These are phyloP conservation scores for Gaeumannomyces tritici DNA, from an alignment of 2,329 filamentous ascomycete genomes.

Conservation along the genomic window DNA sequence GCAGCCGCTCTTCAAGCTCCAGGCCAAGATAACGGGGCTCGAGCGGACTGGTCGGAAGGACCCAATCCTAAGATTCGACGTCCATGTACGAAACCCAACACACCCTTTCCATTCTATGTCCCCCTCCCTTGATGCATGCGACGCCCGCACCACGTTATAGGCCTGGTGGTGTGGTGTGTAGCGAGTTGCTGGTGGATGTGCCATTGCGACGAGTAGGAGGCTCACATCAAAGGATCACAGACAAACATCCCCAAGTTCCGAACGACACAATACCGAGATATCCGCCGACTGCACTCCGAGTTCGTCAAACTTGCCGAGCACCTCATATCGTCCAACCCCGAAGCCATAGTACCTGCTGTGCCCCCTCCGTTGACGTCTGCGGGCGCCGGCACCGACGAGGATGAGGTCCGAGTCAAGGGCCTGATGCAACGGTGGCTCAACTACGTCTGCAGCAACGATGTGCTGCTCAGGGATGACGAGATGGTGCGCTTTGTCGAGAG, in stretches of 20 bases:
- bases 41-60: conserved; percentile 94
- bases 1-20: conserved; percentile 70
- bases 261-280: conserved; percentile 96
- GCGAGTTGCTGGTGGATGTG: neutral
- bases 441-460: conserved; percentile 82
- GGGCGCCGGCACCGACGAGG: conserved; percentile 91
- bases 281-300: conserved; percentile 88
- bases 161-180: too few relatives aligned
- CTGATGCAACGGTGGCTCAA: conserved; percentile 93
- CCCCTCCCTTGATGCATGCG: conserved; percentile 8
- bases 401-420: conserved; percentile 80
- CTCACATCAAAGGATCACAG: conserved; percentile 33
- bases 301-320: conserved; percentile 96
- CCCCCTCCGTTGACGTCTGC: conserved; percentile 92
- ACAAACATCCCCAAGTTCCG: conserved; percentile 98
- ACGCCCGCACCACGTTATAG: conserved; percentile 1
- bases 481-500: conserved; percentile 98
- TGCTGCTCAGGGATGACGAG: conserved; percentile 90
- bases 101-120: neutral
- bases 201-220: neutral
- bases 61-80: conserved; percentile 87
- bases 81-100: conserved; percentile 59
- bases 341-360: conserved; percentile 87
- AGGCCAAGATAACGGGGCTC: conserved; percentile 88
- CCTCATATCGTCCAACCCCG: conserved; percentile 93